Percentiles rank a stretch among this genome's conserved stretches.
phyloP scores from a whole-genome alignment of 768 basidiomycete genomes.

The Stropharia rugosoannulata region DNA sequence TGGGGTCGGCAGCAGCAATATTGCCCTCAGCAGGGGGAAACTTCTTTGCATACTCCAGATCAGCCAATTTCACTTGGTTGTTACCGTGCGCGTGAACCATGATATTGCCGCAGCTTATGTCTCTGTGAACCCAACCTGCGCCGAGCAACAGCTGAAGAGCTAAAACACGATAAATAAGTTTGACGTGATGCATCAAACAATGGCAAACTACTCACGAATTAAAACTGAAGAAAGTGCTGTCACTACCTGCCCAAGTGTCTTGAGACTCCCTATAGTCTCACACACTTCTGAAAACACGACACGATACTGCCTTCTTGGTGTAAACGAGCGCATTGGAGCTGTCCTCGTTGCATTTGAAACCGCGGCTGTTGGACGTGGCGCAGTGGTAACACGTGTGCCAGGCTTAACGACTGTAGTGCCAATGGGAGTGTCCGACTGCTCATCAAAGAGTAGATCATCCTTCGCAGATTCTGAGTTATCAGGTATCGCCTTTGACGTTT shows the following conservation, averaged over 20 bases:
- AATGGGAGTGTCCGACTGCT: too few species aligned
- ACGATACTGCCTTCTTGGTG: conserved; percentile 2
- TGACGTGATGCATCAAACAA: neutral
- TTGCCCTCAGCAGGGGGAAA: neutral
- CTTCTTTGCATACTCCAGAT: conserved; percentile 14
- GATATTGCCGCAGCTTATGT: conserved; percentile 16
- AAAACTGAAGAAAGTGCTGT: neutral
- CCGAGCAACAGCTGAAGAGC: conserved; percentile 14
- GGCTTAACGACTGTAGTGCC: too few species aligned
- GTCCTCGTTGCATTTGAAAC: too few species aligned
- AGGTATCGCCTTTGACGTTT: neutral
- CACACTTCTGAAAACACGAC: conserved; percentile 10
- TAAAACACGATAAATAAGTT: neutral
- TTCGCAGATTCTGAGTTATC: neutral
- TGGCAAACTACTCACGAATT: neutral
- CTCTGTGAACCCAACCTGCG: conserved; percentile 18
- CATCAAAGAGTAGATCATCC: too few species aligned
- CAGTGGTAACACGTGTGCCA: too few species aligned
- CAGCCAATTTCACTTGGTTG: conserved; percentile 8
- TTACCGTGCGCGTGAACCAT: conserved; percentile 1
- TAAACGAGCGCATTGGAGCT: neutral
- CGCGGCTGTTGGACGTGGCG: too few species aligned
- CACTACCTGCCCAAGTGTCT: conserved; percentile 6
- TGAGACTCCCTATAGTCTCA: neutral
- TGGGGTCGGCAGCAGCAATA: conserved; percentile 5